Conservation (phyloP, 495 filamentous ascomycete species). For the Tuber aestivum region DNA sequence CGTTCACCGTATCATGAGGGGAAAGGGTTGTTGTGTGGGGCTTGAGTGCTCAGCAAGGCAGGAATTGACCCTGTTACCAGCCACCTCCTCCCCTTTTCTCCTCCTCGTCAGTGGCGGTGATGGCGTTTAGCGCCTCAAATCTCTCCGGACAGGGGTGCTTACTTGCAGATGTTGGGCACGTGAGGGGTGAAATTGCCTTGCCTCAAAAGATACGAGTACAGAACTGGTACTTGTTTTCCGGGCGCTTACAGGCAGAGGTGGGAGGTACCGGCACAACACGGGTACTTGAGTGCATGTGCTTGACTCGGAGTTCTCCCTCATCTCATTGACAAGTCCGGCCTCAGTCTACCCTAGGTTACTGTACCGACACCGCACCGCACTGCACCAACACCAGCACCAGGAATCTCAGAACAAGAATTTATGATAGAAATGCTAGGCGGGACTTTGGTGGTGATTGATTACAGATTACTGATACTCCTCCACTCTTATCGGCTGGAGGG, state of each 20-base stretch:
- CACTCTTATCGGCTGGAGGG: neutral
- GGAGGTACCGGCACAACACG: neutral
- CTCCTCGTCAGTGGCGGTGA: slow-evolving; percentile 2
- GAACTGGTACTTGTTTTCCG: neutral
- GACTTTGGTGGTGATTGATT: neutral
- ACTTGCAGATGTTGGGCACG: slow-evolving; percentile 11
- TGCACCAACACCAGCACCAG: neutral
- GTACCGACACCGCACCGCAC: neutral
- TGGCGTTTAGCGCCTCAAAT: neutral
- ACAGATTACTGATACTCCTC: neutral
- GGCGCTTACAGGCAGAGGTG: neutral
- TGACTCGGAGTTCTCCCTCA: neutral
- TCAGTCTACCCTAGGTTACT: neutral
- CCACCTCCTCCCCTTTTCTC: slow-evolving; percentile 5
- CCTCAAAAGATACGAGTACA: too few species aligned
- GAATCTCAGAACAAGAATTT: neutral
- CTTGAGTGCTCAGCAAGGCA: neutral
- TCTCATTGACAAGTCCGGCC: neutral
- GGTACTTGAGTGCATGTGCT: neutral
- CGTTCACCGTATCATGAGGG: neutral
- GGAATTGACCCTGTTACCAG: slow-evolving; percentile 9
- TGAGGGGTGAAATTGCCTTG: neutral
- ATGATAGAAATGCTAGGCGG: neutral
- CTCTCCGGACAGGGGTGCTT: slow-evolving; percentile 18
- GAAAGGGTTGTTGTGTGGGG: neutral